Evolutionary conservation across 257 asterid species (phyloP).

Genomic region (Datura wrightii): DNA sequence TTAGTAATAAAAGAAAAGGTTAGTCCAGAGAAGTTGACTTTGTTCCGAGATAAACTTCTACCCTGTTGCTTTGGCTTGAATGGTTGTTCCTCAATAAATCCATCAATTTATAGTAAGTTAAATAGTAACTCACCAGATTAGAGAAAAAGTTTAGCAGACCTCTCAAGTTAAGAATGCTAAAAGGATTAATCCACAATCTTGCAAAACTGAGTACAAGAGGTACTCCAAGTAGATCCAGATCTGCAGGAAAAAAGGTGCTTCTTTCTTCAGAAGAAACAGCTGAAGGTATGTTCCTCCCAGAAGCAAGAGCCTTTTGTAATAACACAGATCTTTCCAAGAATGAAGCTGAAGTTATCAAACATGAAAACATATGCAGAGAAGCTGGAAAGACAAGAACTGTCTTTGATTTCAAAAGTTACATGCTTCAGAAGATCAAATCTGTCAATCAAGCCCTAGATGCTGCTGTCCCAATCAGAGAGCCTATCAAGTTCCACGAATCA

Average conservation of each 20-base stretch:
- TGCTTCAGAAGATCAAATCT: constrained; percentile 46
- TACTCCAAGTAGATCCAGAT: constrained; percentile 2
- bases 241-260: constrained; percentile 17
- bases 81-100: background rate
- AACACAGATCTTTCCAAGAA: constrained; percentile 6
- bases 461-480: constrained; percentile 46
- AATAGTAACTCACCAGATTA: constrained; percentile 1
- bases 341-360: background rate
- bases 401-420: constrained; percentile 49
- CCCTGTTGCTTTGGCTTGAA: too few relatives aligned
- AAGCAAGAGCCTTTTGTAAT: constrained; percentile 24
- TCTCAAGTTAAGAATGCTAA: background rate
- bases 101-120: background rate
- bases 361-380: constrained; percentile 11
- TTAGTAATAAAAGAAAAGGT: too few relatives aligned
- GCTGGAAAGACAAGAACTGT: background rate
- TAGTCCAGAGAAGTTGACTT: too few relatives aligned
- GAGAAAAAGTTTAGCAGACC: background rate
- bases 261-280: background rate
- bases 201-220: background rate
- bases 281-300: background rate
- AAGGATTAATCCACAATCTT: constrained; percentile 9
- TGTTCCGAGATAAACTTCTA: too few relatives aligned
- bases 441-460: constrained; percentile 60
- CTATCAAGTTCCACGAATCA: constrained; percentile 54